phyloP scores from a whole-genome alignment of 2,329 filamentous ascomycete species.

The Cordyceps sp. region DNA sequence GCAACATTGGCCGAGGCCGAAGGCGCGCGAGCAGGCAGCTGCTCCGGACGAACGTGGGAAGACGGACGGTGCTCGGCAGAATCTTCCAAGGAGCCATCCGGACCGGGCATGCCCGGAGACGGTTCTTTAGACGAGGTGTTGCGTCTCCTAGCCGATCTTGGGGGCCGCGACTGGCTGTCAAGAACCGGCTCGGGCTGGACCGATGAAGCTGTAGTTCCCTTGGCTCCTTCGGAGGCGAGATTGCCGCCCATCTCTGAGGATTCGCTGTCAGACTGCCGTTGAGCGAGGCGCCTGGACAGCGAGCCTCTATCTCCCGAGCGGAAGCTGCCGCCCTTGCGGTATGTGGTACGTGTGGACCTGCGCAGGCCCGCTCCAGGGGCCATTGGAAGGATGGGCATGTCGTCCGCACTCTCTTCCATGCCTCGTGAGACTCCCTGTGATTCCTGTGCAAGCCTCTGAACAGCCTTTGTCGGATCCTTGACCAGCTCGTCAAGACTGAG shows the following conservation, averaged over 20 bases:
- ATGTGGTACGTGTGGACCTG: constrained; percentile 81
- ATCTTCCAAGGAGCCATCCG: constrained; percentile 20
- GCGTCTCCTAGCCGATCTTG: constrained; percentile 24
- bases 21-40: constrained; percentile 16
- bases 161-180: constrained; percentile 47
- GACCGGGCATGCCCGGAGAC: constrained; percentile 25
- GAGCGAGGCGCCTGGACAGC: constrained; percentile 54
- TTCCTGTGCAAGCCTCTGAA: constrained; percentile 50
- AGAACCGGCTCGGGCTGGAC: constrained; percentile 54
- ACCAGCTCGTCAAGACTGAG: constrained; percentile 70
- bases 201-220: constrained; percentile 36
- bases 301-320: constrained; percentile 60
- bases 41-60: constrained; percentile 11
- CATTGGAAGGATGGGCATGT: constrained; percentile 73
- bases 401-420: constrained; percentile 35
- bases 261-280: constrained; percentile 45
- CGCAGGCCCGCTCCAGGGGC: constrained; percentile 66
- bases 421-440: constrained; percentile 26
- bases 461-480: constrained; percentile 56
- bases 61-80: constrained; percentile 8
- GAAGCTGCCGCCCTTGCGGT: constrained; percentile 70
- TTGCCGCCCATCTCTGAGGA: constrained; percentile 8
- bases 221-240: constrained; percentile 26
- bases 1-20: constrained; percentile 18
- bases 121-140: constrained; percentile 30